Percentiles rank a stretch among this genome's conserved stretches.
Evolutionary conservation across 768 basidiomycete species (phyloP).

Genomic region (Lanmaoa rubissima): DNA sequence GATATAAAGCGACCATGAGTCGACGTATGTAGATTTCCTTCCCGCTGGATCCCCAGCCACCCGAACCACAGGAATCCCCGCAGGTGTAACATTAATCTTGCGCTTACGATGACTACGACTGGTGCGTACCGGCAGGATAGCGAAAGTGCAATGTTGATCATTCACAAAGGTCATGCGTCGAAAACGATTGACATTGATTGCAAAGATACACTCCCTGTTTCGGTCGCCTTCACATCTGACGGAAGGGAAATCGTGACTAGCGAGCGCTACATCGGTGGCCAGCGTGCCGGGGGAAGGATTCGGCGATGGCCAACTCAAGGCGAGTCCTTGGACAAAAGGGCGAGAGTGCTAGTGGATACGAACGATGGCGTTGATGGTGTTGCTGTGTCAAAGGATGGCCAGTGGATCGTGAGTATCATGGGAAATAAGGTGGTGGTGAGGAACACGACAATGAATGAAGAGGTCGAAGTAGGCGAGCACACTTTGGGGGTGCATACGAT

Average conservation of each 20-base stretch:
- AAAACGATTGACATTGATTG: constrained; percentile 9
- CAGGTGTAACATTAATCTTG: not conserved
- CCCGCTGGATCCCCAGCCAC: not conserved
- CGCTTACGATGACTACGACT: not conserved
- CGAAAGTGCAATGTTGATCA: not conserved
- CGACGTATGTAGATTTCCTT: not conserved
- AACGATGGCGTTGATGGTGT: not conserved
- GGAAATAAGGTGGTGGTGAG: constrained; percentile 1
- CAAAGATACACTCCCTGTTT: not conserved
- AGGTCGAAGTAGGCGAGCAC: not conserved
- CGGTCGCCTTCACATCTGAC: constrained; percentile 2
- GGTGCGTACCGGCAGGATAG: not conserved
- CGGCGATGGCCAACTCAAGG: not conserved
- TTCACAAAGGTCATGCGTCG: not conserved
- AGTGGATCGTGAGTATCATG: constrained; percentile 5
- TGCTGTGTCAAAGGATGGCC: constrained; percentile 8
- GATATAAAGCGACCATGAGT: not conserved
- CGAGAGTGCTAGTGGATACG: not conserved
- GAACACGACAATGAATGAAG: constrained; percentile 4
- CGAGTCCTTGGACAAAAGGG: not conserved
- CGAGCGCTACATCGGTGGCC: not conserved
- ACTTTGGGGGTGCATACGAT: not conserved
- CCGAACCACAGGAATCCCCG: not conserved
- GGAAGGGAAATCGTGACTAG: constrained; percentile 6
- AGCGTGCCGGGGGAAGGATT: not conserved